phyloP scores from a whole-genome alignment of 2,329 filamentous ascomycete species.

The Colletotrichum spinosum region DNA sequence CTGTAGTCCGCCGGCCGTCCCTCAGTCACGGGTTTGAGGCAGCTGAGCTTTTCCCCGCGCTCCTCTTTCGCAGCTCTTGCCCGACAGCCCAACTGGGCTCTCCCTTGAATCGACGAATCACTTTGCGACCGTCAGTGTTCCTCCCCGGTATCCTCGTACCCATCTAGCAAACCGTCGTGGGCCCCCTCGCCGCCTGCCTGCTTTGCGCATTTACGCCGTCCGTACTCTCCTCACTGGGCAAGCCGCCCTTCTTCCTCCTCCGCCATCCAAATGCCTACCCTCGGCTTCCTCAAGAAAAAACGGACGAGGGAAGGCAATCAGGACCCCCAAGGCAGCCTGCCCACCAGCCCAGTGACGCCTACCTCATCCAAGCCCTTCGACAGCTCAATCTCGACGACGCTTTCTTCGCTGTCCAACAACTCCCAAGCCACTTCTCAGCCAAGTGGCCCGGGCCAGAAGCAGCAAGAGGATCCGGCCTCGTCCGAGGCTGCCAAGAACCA shows the following conservation, averaged over 20 bases:
- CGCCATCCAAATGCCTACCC: constrained; percentile 79
- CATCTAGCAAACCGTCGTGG: constrained; percentile 35
- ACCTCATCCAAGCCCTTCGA: constrained; percentile 66
- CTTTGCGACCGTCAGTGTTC: constrained; percentile 25
- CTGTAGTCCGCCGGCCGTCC: constrained; percentile 19
- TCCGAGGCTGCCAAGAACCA: constrained; percentile 41
- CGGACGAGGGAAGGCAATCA: constrained; percentile 91
- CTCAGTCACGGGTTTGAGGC: constrained; percentile 12
- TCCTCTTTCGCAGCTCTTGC: constrained; percentile 22
- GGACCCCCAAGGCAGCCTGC: constrained; percentile 76
- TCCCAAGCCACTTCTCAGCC: constrained; percentile 24
- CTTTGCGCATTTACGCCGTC: constrained; percentile 19
- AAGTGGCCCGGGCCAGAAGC: constrained; percentile 32
- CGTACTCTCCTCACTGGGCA: constrained; percentile 20
- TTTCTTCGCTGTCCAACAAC: constrained; percentile 39
- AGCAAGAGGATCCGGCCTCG: constrained; percentile 36
- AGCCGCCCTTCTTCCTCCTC: constrained; percentile 43
- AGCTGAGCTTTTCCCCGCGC: constrained; percentile 23
- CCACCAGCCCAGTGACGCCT: constrained; percentile 72
- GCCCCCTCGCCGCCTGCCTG: constrained; percentile 16
- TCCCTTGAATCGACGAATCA: constrained; percentile 35
- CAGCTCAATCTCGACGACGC: constrained; percentile 41
- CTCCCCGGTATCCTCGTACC: constrained; percentile 18
- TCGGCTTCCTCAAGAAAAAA: constrained; percentile 98
- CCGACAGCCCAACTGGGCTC: constrained; percentile 25